These are phyloP conservation scores for Drechmeria coniospora DNA, from an alignment of 2,329 filamentous ascomycete genomes.

Conservation along the genomic window DNA sequence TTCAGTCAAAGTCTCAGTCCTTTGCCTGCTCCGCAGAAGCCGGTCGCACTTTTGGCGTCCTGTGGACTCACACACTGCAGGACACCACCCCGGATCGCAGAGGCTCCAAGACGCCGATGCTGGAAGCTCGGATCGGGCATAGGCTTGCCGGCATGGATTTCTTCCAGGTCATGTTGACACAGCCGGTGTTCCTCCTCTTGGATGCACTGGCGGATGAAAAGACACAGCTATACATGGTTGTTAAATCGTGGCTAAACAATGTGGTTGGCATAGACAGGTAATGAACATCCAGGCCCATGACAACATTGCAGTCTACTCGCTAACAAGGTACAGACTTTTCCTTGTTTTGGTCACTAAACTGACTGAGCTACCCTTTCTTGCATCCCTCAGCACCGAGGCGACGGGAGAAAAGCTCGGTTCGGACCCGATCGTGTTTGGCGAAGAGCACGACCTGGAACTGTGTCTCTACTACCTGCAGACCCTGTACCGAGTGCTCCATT, in stretches of 20 bases:
- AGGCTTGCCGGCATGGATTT: constrained; percentile 41
- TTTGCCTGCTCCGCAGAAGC: constrained; percentile 35
- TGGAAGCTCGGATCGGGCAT: constrained; percentile 17
- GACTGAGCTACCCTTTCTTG: constrained; percentile 36
- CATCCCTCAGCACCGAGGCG: constrained; percentile 2
- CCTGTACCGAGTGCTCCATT: constrained; percentile 55
- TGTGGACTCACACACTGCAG: constrained; percentile 70
- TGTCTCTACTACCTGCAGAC: constrained; percentile 66
- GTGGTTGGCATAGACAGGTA: constrained; percentile 49
- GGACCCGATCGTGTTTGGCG: constrained; percentile 17
- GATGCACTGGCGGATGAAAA: constrained; percentile 61
- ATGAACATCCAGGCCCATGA: constrained; percentile 7
- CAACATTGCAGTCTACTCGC: neutral
- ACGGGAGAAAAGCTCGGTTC: constrained; percentile 6
- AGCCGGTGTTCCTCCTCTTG: constrained; percentile 67
- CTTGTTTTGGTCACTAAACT: constrained; percentile 44
- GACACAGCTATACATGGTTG: constrained; percentile 59
- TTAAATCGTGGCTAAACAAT: constrained; percentile 65
- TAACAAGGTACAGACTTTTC: constrained; percentile 33
- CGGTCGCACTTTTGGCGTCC: constrained; percentile 53
- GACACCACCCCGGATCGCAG: constrained; percentile 40
- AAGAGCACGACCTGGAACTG: constrained; percentile 56
- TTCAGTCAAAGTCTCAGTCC: constrained; percentile 16
- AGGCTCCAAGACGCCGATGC: constrained; percentile 26
- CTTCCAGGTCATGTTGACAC: constrained; percentile 60